Percentiles rank a stretch among this genome's conserved stretches.
phyloP scores from a whole-genome alignment of 108 stramenopile species.

The Cylindrotheca fusiformis region DNA sequence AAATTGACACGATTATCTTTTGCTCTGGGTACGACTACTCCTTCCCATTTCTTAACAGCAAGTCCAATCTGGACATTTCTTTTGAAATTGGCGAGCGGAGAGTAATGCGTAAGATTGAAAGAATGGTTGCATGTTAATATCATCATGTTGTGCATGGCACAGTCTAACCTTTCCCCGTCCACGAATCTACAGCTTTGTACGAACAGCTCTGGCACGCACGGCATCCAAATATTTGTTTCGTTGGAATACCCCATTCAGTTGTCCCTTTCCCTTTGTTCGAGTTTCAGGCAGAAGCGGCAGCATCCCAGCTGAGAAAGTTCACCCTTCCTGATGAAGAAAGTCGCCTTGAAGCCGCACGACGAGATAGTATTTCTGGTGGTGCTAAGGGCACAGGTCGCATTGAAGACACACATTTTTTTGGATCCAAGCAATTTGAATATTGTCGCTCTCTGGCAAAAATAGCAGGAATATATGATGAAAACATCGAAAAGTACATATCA shows the following conservation, averaged over 20 bases:
- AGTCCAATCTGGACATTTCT: conserved; percentile 28
- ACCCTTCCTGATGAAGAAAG: conserved; percentile 36
- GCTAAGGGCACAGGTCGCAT: conserved; percentile 39
- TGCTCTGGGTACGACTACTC: conserved; percentile 89
- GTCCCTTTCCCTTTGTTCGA: conserved; percentile 90
- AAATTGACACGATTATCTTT: conserved; percentile 75
- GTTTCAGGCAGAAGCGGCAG: conserved; percentile 74
- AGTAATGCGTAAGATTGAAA: not conserved
- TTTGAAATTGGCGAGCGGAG: conserved; percentile 14
- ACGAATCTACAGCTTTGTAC: not conserved
- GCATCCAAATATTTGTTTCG: conserved; percentile 74
- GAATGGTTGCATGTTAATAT: no score
- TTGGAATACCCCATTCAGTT: conserved; percentile 86
- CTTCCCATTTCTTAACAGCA: conserved; percentile 76
- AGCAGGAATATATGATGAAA: conserved; percentile 51
- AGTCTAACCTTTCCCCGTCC: no score
- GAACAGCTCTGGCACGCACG: conserved; percentile 76
- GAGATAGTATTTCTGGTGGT: conserved; percentile 59
- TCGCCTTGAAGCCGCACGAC: conserved; percentile 40
- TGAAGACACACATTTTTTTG: conserved; percentile 82
- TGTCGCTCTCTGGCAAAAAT: conserved; percentile 62
- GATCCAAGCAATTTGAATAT: conserved; percentile 74
- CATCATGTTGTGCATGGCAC: no score
- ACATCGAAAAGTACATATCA: conserved; percentile 58
- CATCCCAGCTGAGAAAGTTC: conserved; percentile 21